Evolutionary conservation across 2,329 filamentous ascomycete genomes (phyloP), one percentile per base, ranked within the genome.

Genomic region (Fusarium torreyae): DNA sequence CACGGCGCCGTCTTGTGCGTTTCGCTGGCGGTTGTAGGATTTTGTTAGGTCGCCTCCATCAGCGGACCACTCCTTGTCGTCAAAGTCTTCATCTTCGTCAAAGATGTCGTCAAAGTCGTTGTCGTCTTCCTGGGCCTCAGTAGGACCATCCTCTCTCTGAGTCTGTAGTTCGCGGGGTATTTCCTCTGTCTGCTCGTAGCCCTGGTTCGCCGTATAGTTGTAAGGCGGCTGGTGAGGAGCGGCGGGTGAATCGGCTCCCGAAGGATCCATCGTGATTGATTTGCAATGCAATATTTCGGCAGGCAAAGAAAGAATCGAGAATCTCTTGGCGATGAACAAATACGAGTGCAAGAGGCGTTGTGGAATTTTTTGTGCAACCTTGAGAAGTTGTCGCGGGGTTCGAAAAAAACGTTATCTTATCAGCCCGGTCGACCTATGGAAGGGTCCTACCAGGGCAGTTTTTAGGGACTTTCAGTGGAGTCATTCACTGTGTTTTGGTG

Each of bases 1-100:
- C 48, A 88, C 84, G 65, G 83, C 80, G 18, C 61, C 73, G 33
- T 71, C 85, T 54, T 91, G 88, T 57, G 92, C 80, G 75, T 90
- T 90, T 63, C 89, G 87, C 78, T 97, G 93, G 65, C 94, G 91
- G 79, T 97, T 97, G 84, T 96, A 96, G 9, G 91, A 90, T 81
- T 97, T 96, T 38, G 93, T 94, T 58, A 94, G 87, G 78, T 97
- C 92, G 39, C 87, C 85, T 1, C 88, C 84, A 9, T 83, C 82
- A 49, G 89, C 83, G 18, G 86, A 81, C 74, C 88, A 88, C 24
- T 89, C 89, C 64, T 92, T 87, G 63, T 90, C 88, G 59, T 90
- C 88, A 43, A 89, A 84, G 11, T 90, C 89, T 34, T 89, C 84
- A 34, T 86, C 79, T 5, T 82, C 78, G 36, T 82, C 79, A 31